Evolutionary conservation across 2,329 filamentous ascomycete species (phyloP).

Genomic region (Botrytis galanthina): DNA sequence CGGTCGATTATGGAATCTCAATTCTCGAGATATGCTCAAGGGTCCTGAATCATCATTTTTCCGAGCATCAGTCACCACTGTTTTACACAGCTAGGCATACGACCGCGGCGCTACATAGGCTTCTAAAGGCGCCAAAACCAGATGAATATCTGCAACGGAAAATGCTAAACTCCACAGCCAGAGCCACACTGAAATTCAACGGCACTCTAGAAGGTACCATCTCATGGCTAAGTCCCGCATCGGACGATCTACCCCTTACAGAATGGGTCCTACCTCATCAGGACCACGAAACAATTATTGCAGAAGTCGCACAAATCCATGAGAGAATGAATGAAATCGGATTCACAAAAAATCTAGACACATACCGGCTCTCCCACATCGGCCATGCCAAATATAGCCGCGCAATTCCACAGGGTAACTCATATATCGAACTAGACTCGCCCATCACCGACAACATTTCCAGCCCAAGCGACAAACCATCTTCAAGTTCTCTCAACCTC

Average conservation of each 20-base stretch:
- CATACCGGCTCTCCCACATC: neutral
- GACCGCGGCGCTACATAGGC: neutral
- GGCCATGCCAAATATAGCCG: neutral
- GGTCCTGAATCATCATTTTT: neutral
- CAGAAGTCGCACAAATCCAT: neutral
- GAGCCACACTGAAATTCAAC: neutral
- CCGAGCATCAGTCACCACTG: neutral
- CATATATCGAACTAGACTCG: neutral
- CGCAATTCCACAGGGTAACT: neutral
- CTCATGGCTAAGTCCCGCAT: neutral
- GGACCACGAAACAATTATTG: neutral
- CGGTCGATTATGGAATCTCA: neutral
- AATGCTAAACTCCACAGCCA: neutral
- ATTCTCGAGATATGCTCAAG: neutral
- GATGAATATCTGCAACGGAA: neutral
- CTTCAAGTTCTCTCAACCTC: neutral
- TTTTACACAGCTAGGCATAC: slow-evolving; percentile 2
- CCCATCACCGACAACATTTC: neutral
- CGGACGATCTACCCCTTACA: neutral
- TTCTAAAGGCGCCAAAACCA: neutral
- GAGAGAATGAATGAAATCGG: neutral
- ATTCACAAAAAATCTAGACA: neutral
- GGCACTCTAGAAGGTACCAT: neutral
- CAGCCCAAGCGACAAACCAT: neutral
- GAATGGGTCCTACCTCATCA: neutral